phyloP scores from a whole-genome alignment of 331 rosid genomes.

The Prunus yedoensis region DNA sequence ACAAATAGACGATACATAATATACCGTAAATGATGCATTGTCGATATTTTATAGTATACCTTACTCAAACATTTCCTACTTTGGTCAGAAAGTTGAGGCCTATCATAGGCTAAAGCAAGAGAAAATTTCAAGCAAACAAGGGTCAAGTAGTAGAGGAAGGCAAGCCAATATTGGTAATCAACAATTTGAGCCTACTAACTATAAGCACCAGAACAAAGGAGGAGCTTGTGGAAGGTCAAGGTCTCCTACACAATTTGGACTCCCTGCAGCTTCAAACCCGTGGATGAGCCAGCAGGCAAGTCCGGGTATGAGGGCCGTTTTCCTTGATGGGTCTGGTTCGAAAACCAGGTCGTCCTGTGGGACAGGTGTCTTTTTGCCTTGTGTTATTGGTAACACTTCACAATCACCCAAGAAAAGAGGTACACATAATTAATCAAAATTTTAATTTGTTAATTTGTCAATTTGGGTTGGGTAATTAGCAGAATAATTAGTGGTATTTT shows the following conservation, averaged over 20 bases:
- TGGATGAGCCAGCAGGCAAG: slow-evolving; percentile 16
- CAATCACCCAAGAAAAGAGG: slow-evolving; percentile 50
- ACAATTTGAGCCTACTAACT: slow-evolving; percentile 5
- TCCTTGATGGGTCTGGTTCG: slow-evolving; percentile 34
- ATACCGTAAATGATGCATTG: not conserved
- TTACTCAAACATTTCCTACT: not conserved
- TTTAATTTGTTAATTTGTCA: not conserved
- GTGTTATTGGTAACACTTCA: slow-evolving; percentile 31
- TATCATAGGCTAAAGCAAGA: slow-evolving; percentile 28
- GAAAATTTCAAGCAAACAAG: slow-evolving; percentile 27
- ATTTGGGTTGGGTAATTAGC: not conserved
- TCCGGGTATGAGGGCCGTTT: slow-evolving; percentile 42
- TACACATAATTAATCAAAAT: slow-evolving; percentile 1
- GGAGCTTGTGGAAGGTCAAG: slow-evolving; percentile 8
- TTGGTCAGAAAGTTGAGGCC: slow-evolving; percentile 20
- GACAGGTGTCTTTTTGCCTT: slow-evolving; percentile 82
- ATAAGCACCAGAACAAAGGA: slow-evolving; percentile 28
- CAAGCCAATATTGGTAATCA: not conserved
- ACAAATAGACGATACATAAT: too few species aligned
- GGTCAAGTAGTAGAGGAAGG: slow-evolving; percentile 4
- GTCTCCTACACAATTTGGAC: slow-evolving; percentile 4
- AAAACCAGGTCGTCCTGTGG: slow-evolving; percentile 38
- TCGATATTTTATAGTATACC: not conserved
- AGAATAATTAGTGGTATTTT: not conserved
- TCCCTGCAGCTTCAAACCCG: not conserved